A percentile compares a stretch with the other conserved stretches of the same genome.
Conservation (phyloP, 129 eudicot genomes). For the Cynara cardunculus region DNA sequence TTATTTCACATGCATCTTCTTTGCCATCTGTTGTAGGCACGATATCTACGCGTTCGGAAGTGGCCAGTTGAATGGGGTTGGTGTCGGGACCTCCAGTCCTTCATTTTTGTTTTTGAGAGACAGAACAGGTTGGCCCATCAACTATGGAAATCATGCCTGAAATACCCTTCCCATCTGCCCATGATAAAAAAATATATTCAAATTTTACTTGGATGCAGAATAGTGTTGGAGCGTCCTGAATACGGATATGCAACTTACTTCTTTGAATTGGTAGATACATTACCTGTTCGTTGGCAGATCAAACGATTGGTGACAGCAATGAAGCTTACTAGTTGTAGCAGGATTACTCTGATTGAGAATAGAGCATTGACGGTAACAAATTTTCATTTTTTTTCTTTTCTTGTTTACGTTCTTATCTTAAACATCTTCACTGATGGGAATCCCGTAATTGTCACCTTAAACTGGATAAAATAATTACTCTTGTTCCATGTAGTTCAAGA, state of each 20-base stretch:
- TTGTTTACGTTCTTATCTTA: too few relatives aligned
- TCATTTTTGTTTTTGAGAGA: conserved; percentile 77
- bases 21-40: conserved; percentile 48
- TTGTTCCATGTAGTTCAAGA: background rate
- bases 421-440: background rate
- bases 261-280: conserved; percentile 62
- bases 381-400: background rate
- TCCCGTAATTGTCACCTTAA: background rate
- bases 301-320: conserved; percentile 76
- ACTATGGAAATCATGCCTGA: background rate
- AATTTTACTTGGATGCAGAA: conserved; percentile 41
- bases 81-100: conserved; percentile 98
- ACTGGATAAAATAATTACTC: background rate
- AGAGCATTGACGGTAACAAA: conserved; percentile 61
- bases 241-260: conserved; percentile 98
- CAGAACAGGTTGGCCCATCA: conserved; percentile 68
- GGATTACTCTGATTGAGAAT: conserved; percentile 70
- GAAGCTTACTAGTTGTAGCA: conserved; percentile 87
- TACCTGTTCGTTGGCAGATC: conserved; percentile 77
- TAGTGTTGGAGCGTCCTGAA: conserved; percentile 97
- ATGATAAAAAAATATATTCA: background rate
- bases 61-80: conserved; percentile 99
- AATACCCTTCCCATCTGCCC: background rate
- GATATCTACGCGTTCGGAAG: conserved; percentile 57
- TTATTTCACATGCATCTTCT: conserved; percentile 5